Conservation (phyloP, 306 rosid species). For the barrel medic (Medicago truncatula) region MtrunA17r5.0-ANR NC_053045.1:59801001-59801500, state of each 20-base stretch:
- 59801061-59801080: no score
- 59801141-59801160: neutral
- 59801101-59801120: no score
- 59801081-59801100: no score
- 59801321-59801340: neutral
- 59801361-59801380: slow-evolving; percentile 1
- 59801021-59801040: no score
- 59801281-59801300: slow-evolving; percentile 3
- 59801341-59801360: slow-evolving; percentile 3
- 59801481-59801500: slow-evolving; percentile 5
- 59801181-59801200: slow-evolving; percentile 6
- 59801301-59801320: slow-evolving; percentile 14
- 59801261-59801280: neutral
- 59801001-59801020: no score
- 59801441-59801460: slow-evolving; percentile 37
- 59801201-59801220: neutral
- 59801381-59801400: neutral
- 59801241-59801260: slow-evolving; percentile 36
- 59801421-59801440: slow-evolving; percentile 8
- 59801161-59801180: neutral
- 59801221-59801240: slow-evolving; percentile 39
- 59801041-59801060: no score
- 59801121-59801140: neutral
- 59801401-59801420: neutral
- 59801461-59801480: slow-evolving; percentile 39